These are phyloP conservation scores for Chaetomiaceae sp. DNA, from an alignment of 2,329 filamentous ascomycete species.

Conservation along the genomic window DNA sequence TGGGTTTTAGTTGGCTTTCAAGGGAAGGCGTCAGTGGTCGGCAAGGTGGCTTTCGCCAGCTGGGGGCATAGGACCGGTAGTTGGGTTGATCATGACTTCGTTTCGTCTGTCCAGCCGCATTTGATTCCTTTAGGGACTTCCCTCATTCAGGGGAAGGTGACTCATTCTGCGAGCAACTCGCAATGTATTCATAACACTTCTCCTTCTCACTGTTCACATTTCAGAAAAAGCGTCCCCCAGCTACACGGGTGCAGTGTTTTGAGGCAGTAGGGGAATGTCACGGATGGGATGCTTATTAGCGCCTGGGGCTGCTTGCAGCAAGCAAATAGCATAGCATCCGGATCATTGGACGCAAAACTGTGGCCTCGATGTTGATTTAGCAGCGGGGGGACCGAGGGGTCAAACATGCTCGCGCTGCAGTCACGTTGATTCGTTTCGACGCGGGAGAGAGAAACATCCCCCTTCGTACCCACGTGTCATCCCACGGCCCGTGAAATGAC, in stretches of 20 bases:
- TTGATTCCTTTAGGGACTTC: not conserved
- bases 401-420: too few relatives aligned
- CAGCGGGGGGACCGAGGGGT: too few relatives aligned
- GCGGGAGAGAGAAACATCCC: too few relatives aligned
- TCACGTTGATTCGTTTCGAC: too few relatives aligned
- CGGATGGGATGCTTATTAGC: too few relatives aligned
- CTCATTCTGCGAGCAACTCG: not conserved
- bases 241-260: not conserved
- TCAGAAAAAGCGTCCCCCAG: not conserved
- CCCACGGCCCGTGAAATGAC: too few relatives aligned
- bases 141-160: not conserved
- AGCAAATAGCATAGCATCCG: too few relatives aligned
- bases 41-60: not conserved
- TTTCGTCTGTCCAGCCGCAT: not conserved
- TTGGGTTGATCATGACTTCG: not conserved
- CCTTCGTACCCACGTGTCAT: too few relatives aligned
- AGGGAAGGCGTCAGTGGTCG: not conserved
- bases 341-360: too few relatives aligned
- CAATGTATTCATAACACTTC: constrained; percentile 7
- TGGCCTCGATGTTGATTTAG: too few relatives aligned
- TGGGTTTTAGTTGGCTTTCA: not conserved
- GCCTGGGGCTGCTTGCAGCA: too few relatives aligned
- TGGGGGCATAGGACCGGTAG: not conserved
- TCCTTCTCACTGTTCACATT: not conserved
- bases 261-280: too few relatives aligned